These are phyloP conservation scores for Phytophthora meadii DNA, from an alignment of 352 stramenopile genomes.

Conservation along the genomic window DNA sequence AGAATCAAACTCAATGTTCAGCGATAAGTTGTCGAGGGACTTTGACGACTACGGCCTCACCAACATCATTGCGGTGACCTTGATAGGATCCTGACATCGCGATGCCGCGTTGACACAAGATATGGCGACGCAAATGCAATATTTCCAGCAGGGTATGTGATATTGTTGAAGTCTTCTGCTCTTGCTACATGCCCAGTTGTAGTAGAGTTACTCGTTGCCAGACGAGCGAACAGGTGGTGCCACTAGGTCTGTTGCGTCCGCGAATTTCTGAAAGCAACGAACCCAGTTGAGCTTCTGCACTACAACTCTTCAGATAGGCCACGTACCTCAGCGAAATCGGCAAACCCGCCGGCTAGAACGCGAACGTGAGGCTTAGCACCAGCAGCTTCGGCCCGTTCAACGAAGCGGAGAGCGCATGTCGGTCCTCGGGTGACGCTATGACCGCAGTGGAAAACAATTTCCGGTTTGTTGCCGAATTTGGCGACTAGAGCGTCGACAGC, in stretches of 20 bases:
- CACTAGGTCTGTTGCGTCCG: background rate
- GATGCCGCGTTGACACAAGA: too few relatives aligned
- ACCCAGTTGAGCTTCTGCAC: too few relatives aligned
- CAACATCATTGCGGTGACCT: too few relatives aligned
- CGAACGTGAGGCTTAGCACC: slow-evolving; percentile 28
- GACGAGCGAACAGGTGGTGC: background rate
- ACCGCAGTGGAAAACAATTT: slow-evolving; percentile 54
- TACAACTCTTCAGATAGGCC: background rate
- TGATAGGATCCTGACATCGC: too few relatives aligned
- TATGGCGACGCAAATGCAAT: too few relatives aligned
- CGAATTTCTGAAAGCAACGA: slow-evolving; percentile 2
- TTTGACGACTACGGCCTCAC: too few relatives aligned
- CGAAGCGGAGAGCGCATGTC: slow-evolving; percentile 47
- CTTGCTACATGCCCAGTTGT: too few relatives aligned
- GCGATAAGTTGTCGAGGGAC: too few relatives aligned
- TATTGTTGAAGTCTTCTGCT: too few relatives aligned
- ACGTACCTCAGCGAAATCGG: slow-evolving; percentile 34
- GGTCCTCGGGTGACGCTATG: slow-evolving; percentile 43
- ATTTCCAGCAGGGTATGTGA: too few relatives aligned
- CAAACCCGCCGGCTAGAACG: slow-evolving; percentile 32
- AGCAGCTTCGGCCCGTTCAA: slow-evolving; percentile 26
- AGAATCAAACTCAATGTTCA: too few relatives aligned
- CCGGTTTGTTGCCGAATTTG: slow-evolving; percentile 27
- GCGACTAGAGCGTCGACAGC: slow-evolving; percentile 43
- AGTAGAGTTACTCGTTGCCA: too few relatives aligned